Percentiles rank a stretch among this genome's conserved stretches.
Conservation (phyloP, 345 rosid genomes). For the Psidium friedrichsthalianum region DNA sequence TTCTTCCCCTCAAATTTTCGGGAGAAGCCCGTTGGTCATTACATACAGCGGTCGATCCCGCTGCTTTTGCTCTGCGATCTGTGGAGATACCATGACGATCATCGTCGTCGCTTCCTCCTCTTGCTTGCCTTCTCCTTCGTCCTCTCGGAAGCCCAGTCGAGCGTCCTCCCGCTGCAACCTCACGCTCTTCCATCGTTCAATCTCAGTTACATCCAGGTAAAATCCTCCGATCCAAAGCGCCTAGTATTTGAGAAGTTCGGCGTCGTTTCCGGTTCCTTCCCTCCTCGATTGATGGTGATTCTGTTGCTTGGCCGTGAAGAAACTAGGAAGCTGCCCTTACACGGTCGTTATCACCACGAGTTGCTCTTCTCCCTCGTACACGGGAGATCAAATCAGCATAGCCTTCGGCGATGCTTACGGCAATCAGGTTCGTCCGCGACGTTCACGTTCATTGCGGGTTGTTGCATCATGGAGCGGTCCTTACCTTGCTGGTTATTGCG, state of each 20-base stretch:
- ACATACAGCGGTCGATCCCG: neutral
- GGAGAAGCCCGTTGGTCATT: neutral
- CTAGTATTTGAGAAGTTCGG: neutral
- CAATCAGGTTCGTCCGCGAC: slow-evolving; percentile 47
- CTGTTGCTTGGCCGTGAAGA: slow-evolving; percentile 8
- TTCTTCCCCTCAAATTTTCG: neutral
- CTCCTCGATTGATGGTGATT: neutral
- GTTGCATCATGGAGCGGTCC: neutral
- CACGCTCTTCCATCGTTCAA: slow-evolving; percentile 36
- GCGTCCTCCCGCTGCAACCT: slow-evolving; percentile 14
- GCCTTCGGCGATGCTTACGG: slow-evolving; percentile 92
- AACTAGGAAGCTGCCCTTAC: slow-evolving; percentile 55
- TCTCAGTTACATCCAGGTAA: slow-evolving; percentile 58
- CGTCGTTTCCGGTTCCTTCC: neutral
- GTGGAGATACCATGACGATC: neutral
- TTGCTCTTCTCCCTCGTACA: slow-evolving; percentile 63
- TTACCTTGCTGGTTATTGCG: neutral
- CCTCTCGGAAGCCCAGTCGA: slow-evolving; percentile 12
- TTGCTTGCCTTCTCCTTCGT: neutral
- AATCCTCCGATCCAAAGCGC: neutral
- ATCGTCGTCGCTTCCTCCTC: neutral
- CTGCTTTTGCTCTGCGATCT: neutral
- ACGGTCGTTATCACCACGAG: slow-evolving; percentile 58
- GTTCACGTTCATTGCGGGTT: neutral
- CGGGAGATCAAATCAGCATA: slow-evolving; percentile 81